Base-by-base conservation (phyloP, 495 filamentous ascomycete species). In the Amniculicola lignicola region DNA sequence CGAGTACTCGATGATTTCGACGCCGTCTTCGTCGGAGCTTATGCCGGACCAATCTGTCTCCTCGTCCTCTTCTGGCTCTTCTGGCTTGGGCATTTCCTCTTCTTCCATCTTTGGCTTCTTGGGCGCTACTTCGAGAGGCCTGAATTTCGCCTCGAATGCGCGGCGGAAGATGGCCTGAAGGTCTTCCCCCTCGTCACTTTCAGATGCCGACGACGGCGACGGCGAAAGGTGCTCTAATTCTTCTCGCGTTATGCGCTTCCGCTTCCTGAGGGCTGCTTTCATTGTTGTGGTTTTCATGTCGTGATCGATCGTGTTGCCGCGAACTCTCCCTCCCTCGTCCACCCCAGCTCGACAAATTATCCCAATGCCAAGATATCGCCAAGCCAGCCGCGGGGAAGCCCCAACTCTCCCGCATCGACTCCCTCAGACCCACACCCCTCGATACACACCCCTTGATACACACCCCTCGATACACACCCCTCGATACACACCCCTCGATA, bases 71-170 rank as follows among this genome's bases (percentile, higher is more conserved):
- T 62, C 66, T 18, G 66, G 66, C 24, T 69, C 21, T 48, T 62
- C 28, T 24, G 51, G 54, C 38, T 65, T 6, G 6, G 11, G 10
- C 29, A 33, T 7, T 7, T 33, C n/a, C 16, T 6, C 41, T 22
- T 38, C 42, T 23, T 57, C 21, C 56, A 59, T 55, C 61, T 57
- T 76, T 25, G 42, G 39, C 52, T 58, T 59, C 18, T 51, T 39
- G 12, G 38, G 23, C 23, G 35, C 50, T 18, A 43, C 33, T 7
- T 57, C 75, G 18, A 96, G 64, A 10, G 91, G 88, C 59, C 83
- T 80, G 70, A 95, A 97, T 62, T 85, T 83, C 7, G 85, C 80
- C 71, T 96, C 93, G 68, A 98, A 97, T 67, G 88, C 84, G 57
- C 82, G 84, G 52, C 82, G 82, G 58, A 98, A 83, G 28, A 86